A percentile compares a stretch with the other conserved stretches of the same genome.
Evolutionary conservation across 352 stramenopile genomes (phyloP).

Genomic region (Phytophthora sansomeana): DNA sequence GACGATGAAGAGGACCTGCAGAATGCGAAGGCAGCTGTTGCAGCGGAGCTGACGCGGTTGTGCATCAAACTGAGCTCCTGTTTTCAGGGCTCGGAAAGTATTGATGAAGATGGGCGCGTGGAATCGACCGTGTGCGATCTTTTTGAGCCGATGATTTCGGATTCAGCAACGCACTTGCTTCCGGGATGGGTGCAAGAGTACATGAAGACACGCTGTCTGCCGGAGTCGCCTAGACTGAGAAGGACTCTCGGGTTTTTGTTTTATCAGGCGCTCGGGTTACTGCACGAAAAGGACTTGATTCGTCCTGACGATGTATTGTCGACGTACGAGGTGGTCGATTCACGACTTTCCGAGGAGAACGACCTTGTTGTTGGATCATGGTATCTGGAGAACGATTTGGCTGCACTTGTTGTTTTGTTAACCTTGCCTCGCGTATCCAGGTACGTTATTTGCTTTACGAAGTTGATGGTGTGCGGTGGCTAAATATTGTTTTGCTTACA

Average conservation of each 20-base stretch:
- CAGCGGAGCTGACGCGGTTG: constrained; percentile 58
- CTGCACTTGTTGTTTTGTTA: constrained; percentile 69
- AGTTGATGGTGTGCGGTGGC: neutral
- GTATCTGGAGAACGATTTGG: constrained; percentile 67
- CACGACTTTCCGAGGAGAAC: constrained; percentile 4
- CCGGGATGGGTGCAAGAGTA: constrained; percentile 67
- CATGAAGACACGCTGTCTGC: constrained; percentile 54
- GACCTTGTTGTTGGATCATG: constrained; percentile 14
- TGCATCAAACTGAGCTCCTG: constrained; percentile 63
- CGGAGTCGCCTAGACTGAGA: constrained; percentile 22
- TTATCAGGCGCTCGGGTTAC: constrained; percentile 49
- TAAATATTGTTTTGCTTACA: constrained; percentile 13
- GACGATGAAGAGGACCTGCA: constrained; percentile 72
- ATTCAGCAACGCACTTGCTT: constrained; percentile 30
- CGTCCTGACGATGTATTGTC: constrained; percentile 47
- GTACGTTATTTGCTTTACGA: constrained; percentile 36
- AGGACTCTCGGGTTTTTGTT: constrained; percentile 50
- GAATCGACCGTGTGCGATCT: constrained; percentile 38
- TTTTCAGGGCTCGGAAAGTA: constrained; percentile 23
- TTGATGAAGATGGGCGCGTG: constrained; percentile 23
- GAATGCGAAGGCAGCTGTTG: constrained; percentile 51
- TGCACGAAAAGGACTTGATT: constrained; percentile 63
- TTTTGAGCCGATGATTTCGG: constrained; percentile 36
- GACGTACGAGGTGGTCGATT: constrained; percentile 28
- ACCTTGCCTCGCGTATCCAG: constrained; percentile 61